A percentile compares a stretch with the other conserved stretches of the same genome.
These are phyloP conservation scores for Fusarium tuaranense DNA, from an alignment of 2,329 filamentous ascomycete genomes.

Conservation along the genomic window DNA sequence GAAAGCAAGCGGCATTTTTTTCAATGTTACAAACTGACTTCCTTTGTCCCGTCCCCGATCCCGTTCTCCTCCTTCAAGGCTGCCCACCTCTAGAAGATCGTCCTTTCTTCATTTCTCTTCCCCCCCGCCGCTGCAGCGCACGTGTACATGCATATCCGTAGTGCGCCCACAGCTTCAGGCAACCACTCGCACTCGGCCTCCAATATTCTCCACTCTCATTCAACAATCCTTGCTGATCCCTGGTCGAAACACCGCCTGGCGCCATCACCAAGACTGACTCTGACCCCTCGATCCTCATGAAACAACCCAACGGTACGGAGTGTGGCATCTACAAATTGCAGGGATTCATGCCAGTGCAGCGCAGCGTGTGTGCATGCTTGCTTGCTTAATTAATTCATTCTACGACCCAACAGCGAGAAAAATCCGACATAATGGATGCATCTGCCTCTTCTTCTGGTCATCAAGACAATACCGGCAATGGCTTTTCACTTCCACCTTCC, in stretches of 20 bases:
- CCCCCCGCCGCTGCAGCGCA: conserved; percentile 14
- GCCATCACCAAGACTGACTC: conserved; percentile 15
- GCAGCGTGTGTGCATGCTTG: neutral
- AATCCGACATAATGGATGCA: conserved; percentile 26
- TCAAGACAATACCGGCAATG: conserved; percentile 13
- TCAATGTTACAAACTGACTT: neutral
- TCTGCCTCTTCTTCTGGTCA: conserved; percentile 2
- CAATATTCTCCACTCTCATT: conserved; percentile 20
- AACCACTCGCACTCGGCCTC: conserved; percentile 23
- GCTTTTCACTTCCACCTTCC: conserved; percentile 55
- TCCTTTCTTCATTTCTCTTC: conserved; percentile 14
- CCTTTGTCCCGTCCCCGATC: neutral
- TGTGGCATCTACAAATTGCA: conserved; percentile 6
- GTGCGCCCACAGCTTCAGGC: conserved; percentile 11
- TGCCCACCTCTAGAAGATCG: neutral
- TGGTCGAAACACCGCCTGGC: conserved; percentile 24
- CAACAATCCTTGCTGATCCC: conserved; percentile 31
- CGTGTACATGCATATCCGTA: conserved; percentile 11
- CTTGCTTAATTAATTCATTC: neutral
- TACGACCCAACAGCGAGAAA: neutral
- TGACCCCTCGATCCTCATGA: conserved; percentile 17
- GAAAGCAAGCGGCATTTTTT: neutral
- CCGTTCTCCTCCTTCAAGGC: neutral
- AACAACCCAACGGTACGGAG: conserved; percentile 4
- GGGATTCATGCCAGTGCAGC: neutral